A percentile compares a stretch with the other conserved stretches of the same genome.
Evolutionary conservation across 176 grass and related monocot species (phyloP).

Genomic region (Aegilops sharonensis): DNA sequence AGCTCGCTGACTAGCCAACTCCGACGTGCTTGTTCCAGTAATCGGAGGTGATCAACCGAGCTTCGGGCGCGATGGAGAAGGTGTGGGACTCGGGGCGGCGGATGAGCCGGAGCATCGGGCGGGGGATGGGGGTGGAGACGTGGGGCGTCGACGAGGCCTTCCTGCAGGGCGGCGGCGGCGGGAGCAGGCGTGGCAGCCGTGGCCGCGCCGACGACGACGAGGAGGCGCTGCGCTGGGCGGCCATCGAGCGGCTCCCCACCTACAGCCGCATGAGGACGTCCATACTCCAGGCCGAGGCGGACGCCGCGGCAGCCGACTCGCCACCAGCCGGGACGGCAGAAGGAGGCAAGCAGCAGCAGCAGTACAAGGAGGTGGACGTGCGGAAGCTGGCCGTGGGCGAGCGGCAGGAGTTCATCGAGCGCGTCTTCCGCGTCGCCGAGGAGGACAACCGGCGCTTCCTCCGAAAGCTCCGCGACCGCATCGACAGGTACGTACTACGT

Average conservation of each 20-base stretch:
- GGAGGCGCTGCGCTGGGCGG: slow-evolving; percentile 88
- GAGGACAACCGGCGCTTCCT: slow-evolving; percentile 92
- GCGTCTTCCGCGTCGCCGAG: slow-evolving; percentile 91
- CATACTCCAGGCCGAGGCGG: slow-evolving; percentile 43
- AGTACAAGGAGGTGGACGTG: slow-evolving; percentile 90
- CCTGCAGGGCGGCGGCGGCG: slow-evolving; percentile 12
- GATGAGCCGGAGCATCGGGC: slow-evolving; percentile 64
- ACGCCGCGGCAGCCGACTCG: not conserved
- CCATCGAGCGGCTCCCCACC: slow-evolving; percentile 83
- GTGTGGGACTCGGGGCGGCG: slow-evolving; percentile 81
- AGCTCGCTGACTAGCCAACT: no score
- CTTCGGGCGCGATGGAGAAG: slow-evolving; percentile 43
- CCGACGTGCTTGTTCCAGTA: no score
- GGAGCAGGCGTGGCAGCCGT: not conserved
- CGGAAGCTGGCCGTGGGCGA: slow-evolving; percentile 61
- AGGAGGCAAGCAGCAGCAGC: not conserved
- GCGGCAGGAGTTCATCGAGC: slow-evolving; percentile 90
- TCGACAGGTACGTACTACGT: slow-evolving; percentile 52
- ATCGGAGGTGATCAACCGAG: no score
- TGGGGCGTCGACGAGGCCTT: slow-evolving; percentile 95
- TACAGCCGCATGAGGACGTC: slow-evolving; percentile 77
- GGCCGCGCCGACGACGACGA: slow-evolving; percentile 62
- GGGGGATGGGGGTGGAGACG: slow-evolving; percentile 73
- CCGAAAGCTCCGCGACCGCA: slow-evolving; percentile 72
- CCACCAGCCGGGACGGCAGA: not conserved